phyloP scores from a whole-genome alignment of 2,329 filamentous ascomycete genomes.

The Fusarium austroafricanum region DNA sequence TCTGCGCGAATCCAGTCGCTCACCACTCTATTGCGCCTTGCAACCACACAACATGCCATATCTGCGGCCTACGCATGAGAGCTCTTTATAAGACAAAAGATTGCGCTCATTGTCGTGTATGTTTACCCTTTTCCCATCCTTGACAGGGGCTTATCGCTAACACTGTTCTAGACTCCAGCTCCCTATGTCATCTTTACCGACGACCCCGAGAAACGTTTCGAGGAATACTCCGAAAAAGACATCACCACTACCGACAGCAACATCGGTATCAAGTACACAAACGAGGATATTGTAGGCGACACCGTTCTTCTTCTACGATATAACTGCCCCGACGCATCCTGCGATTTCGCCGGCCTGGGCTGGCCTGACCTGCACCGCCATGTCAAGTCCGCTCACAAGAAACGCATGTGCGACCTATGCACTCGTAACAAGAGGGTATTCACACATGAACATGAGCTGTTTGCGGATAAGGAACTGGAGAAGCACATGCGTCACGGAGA shows the following conservation, averaged over 20 bases:
- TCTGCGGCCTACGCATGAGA: conserved; percentile 89
- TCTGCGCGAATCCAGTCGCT: conserved; percentile 90
- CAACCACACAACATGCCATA: conserved; percentile 97
- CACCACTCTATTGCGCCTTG: conserved; percentile 92
- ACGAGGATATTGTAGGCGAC: conserved; percentile 89
- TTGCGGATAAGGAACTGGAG: conserved; percentile 81
- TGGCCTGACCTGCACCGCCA: conserved; percentile 74
- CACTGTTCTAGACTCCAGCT: conserved; percentile 68
- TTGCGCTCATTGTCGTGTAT: conserved; percentile 93
- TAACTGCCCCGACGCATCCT: conserved; percentile 89
- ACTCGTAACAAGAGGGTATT: conserved; percentile 97
- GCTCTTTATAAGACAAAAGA: conserved; percentile 96
- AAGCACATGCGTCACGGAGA: conserved; percentile 93
- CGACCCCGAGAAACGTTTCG: conserved; percentile 80
- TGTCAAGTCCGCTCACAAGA: conserved; percentile 83
- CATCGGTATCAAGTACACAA: conserved; percentile 91
- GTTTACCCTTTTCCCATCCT: conserved; percentile 45
- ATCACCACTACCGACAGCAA: conserved; percentile 84
- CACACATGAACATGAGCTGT: conserved; percentile 96
- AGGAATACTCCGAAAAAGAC: conserved; percentile 81
- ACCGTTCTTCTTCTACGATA: conserved; percentile 89
- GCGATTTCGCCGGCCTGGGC: conserved; percentile 80
- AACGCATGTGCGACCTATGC: conserved; percentile 92
- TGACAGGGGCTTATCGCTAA: conserved; percentile 29
- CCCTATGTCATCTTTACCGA: conserved; percentile 93